Base-by-base conservation (phyloP, 108 stramenopile genomes). In the Fistulifera pelliculosa region DNA sequence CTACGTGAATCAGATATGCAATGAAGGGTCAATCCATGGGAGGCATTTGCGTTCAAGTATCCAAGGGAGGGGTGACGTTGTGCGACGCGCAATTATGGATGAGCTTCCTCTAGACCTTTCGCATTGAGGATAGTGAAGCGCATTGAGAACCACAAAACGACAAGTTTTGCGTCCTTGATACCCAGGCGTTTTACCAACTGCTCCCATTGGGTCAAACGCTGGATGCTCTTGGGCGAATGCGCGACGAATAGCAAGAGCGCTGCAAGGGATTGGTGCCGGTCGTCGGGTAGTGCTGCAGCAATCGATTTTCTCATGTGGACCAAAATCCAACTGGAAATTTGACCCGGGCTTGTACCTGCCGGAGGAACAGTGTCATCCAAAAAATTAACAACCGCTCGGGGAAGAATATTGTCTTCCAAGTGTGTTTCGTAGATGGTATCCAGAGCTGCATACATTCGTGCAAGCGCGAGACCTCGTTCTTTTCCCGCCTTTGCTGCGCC, bases 61-160 rank as follows among this genome's bases (percentile, higher is more conserved):
- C n/a, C n/a, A n/a, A n/a, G n/a, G n/a, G n/a, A n/a, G n/a, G n/a
- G n/a, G n/a, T n/a, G n/a, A n/a, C n/a, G n/a, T n/a, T n/a, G n/a
- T n/a, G n/a, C n/a, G n/a, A n/a, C n/a, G n/a, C n/a, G n/a, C n/a
- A n/a, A n/a, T 35, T 35, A 35, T 35, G 31, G 31, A 3, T 35
- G 31, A 6, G 31, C 31, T 8, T 35, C 6, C 31, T 45, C 44
- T 5, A 51, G 50, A 51, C 50, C 50, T 6, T 8, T 5, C 3
- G 23, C 25, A 18, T 26, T 51, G 2, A 23, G 5, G 6, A 51
- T 2, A 11, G 50, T 51, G 21, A 51, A 51, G 7, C 50, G 50
- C 50, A 51, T n/a, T 7, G 50, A 51, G 21, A 18, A 51, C 50
- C 50, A 51, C 23, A 51, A 25, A 19, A 26, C 50, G 3, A 51